Conservation (phyloP, 2,329 filamentous ascomycete species). For the Epichloe uncinata region DNA sequence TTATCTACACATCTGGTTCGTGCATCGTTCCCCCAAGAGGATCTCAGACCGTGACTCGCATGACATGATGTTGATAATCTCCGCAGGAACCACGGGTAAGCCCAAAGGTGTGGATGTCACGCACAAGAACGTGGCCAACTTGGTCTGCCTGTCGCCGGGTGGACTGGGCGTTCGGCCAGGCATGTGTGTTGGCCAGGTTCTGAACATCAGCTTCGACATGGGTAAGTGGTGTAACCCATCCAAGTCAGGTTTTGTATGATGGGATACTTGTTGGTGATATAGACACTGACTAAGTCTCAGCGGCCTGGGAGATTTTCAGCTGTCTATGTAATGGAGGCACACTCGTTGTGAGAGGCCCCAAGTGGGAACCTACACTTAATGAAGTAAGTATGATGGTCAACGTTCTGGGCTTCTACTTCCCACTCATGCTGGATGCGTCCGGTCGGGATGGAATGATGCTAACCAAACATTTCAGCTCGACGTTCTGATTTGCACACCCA, state of each 20-base stretch:
- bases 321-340: slow-evolving; percentile 45
- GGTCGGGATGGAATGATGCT: neutral
- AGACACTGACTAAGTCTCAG: slow-evolving; percentile 19
- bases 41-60: neutral
- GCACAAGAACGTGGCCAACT: slow-evolving; percentile 41
- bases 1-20: slow-evolving; percentile 42
- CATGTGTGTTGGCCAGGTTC: slow-evolving; percentile 38
- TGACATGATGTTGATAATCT: neutral
- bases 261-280: neutral
- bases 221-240: slow-evolving; percentile 25
- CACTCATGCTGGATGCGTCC: too few species aligned
- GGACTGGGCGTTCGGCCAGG: slow-evolving; percentile 36
- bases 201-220: slow-evolving; percentile 50
- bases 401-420: neutral
- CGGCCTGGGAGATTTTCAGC: slow-evolving; percentile 47
- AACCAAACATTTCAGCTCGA: slow-evolving; percentile 21
- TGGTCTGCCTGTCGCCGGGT: slow-evolving; percentile 36
- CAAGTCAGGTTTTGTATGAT: neutral
- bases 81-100: slow-evolving; percentile 36
- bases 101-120: slow-evolving; percentile 47
- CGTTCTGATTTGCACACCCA: slow-evolving; percentile 41
- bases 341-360: slow-evolving; percentile 35
- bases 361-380: slow-evolving; percentile 32
- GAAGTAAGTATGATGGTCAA: slow-evolving; percentile 22
- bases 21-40: neutral